Percentiles rank a stretch among this genome's conserved stretches.
phyloP scores from a whole-genome alignment of 2,329 filamentous ascomycete genomes.

The Apiospora rasikravindrae region DNA sequence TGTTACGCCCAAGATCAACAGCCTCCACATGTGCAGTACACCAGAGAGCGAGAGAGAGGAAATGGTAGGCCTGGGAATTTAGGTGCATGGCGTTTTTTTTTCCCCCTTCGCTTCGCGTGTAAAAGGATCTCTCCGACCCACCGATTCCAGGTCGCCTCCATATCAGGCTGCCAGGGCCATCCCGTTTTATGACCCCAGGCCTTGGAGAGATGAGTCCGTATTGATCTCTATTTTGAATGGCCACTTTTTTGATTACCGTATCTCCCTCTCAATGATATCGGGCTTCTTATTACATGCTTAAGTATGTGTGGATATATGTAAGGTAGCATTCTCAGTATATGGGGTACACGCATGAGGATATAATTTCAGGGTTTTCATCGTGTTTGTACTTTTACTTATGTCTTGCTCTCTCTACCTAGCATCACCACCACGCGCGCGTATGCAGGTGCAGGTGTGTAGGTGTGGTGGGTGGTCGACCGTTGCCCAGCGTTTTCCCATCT shows the following conservation, averaged over 20 bases:
- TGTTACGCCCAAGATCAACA: neutral
- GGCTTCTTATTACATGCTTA: neutral
- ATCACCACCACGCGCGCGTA: neutral
- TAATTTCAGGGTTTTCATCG: neutral
- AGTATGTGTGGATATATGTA: neutral
- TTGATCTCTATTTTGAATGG: neutral
- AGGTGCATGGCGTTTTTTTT: neutral
- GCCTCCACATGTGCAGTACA: neutral
- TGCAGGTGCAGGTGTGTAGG: neutral
- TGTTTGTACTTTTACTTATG: neutral
- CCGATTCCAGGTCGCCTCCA: neutral
- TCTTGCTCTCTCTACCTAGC: neutral
- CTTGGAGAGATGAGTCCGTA: slow-evolving; percentile 9
- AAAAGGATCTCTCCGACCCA: neutral
- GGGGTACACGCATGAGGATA: neutral
- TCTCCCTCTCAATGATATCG: neutral
- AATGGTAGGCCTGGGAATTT: neutral
- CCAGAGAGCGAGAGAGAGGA: neutral
- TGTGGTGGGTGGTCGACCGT: neutral
- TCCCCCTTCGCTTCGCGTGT: neutral
- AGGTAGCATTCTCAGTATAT: neutral
- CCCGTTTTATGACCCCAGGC: neutral
- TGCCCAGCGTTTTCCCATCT: slow-evolving; percentile 10
- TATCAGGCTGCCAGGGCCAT: neutral
- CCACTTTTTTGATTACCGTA: slow-evolving; percentile 1